Evolutionary conservation across 2,329 filamentous ascomycete genomes (phyloP).

Genomic region (Colletotrichum liriopes): DNA sequence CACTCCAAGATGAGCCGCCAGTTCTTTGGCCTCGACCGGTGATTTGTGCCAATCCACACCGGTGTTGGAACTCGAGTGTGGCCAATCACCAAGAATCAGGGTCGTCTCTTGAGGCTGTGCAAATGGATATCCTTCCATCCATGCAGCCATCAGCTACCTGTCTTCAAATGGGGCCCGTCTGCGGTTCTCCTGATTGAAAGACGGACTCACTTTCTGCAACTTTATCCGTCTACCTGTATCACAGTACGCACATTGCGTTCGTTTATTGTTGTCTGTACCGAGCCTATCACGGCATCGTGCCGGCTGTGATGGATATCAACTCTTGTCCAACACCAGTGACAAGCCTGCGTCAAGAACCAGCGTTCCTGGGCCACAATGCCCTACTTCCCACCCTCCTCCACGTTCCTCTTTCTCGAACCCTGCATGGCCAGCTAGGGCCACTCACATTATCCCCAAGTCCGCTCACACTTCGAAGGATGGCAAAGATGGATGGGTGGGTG

Average conservation of each 20-base stretch:
- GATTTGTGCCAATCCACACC: conserved; percentile 31
- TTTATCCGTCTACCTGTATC: conserved; percentile 14
- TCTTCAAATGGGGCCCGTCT: conserved; percentile 8
- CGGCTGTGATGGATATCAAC: conserved; percentile 6
- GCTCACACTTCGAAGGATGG: conserved; percentile 14
- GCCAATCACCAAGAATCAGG: conserved; percentile 29
- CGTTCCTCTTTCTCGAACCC: conserved; percentile 38
- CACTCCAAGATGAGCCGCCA: conserved; percentile 6
- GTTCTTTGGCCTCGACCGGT: conserved; percentile 21
- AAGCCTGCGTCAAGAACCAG: conserved; percentile 16
- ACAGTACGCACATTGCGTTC: background rate
- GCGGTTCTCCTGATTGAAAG: conserved; percentile 6
- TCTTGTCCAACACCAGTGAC: conserved; percentile 20
- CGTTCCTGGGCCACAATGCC: conserved; percentile 31
- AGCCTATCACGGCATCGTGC: conserved; percentile 16
- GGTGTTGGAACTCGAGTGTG: conserved; percentile 9
- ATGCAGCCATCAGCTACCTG: background rate
- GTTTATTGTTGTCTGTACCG: background rate
- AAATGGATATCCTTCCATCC: conserved; percentile 14
- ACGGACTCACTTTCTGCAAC: conserved; percentile 25
- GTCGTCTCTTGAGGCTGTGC: conserved; percentile 33
- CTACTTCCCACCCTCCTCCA: conserved; percentile 15
- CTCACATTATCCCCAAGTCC: conserved; percentile 20
- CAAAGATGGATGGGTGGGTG: conserved; percentile 8
- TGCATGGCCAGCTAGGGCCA: conserved; percentile 37